A percentile compares a stretch with the other conserved stretches of the same genome.
phyloP scores from a whole-genome alignment of 768 basidiomycete species.

The Polyporus arcularius region DNA sequence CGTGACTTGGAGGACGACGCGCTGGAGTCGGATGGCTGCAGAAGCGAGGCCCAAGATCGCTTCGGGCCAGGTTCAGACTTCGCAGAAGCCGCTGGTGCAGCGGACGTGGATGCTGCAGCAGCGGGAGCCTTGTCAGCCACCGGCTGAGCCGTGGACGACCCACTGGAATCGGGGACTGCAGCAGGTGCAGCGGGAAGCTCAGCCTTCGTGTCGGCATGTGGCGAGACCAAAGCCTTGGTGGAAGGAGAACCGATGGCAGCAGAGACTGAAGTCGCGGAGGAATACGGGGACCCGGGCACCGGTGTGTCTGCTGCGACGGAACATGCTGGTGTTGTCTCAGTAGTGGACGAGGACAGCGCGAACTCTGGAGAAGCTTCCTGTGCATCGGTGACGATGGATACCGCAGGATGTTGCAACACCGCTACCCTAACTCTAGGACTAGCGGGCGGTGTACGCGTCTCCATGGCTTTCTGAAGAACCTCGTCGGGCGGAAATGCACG shows the following conservation, averaged over 20 bases:
- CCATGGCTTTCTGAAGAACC: constrained; percentile 57
- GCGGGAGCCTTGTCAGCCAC: background rate
- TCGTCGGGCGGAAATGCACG: constrained; percentile 61
- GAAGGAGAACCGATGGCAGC: constrained; percentile 18
- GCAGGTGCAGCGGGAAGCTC: background rate
- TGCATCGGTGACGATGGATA: background rate
- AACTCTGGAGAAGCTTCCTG: constrained; percentile 25
- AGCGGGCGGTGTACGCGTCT: constrained; percentile 48
- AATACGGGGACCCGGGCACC: constrained; percentile 54
- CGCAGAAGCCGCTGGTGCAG: constrained; percentile 12
- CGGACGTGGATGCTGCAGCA: constrained; percentile 14
- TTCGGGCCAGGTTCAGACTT: constrained; percentile 36
- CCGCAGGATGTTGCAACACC: constrained; percentile 1
- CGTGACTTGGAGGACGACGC: constrained; percentile 42
- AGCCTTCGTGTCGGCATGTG: background rate
- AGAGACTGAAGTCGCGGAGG: constrained; percentile 62
- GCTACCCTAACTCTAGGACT: constrained; percentile 23
- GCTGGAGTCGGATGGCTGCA: constrained; percentile 46
- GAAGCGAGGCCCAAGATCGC: constrained; percentile 78
- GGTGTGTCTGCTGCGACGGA: constrained; percentile 53
- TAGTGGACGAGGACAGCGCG: constrained; percentile 47
- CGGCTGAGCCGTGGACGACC: background rate
- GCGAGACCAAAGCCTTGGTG: constrained; percentile 4
- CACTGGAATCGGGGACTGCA: background rate
- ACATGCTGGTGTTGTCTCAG: constrained; percentile 51